Percentiles rank a stretch among this genome's conserved stretches.
Conservation (phyloP, 1,284 basidiomycete genomes). For the Ceratobasidium sp. region DNA sequence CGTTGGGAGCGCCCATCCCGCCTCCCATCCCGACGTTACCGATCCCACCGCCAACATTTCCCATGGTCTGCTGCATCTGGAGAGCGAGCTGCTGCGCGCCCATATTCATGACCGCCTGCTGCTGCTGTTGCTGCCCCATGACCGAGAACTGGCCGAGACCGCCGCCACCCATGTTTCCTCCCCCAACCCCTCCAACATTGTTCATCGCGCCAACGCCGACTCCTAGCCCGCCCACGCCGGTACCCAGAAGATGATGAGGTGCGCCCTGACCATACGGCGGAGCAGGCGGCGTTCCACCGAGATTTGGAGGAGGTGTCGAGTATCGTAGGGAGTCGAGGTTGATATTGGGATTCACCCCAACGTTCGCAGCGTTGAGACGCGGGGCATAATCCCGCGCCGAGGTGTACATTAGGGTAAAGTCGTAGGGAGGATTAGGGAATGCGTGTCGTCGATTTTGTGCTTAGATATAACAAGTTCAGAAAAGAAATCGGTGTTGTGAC, state of each 20-base stretch:
- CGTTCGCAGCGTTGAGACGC: slow-evolving; percentile 38
- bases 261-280: slow-evolving; percentile 41
- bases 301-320: slow-evolving; percentile 39
- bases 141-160: slow-evolving; percentile 36
- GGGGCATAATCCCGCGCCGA: slow-evolving; percentile 41
- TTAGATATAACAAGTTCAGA: too few relatives aligned
- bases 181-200: slow-evolving; percentile 15
- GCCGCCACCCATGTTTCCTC: slow-evolving; percentile 10
- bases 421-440: too few relatives aligned
- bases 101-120: slow-evolving; percentile 43
- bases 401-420: slow-evolving; percentile 21
- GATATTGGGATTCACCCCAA: slow-evolving; percentile 44
- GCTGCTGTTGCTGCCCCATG: slow-evolving; percentile 41
- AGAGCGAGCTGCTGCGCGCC: slow-evolving; percentile 38
- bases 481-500: too few relatives aligned
- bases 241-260: slow-evolving; percentile 32
- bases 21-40: slow-evolving; percentile 40
- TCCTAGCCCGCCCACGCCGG: slow-evolving; percentile 11
- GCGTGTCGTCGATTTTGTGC: too few relatives aligned
- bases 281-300: slow-evolving; percentile 33
- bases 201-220: slow-evolving; percentile 31
- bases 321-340: slow-evolving; percentile 40
- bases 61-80: slow-evolving; percentile 44
- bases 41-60: slow-evolving; percentile 14
- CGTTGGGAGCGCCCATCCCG: slow-evolving; percentile 32